phyloP scores from a whole-genome alignment of 2,329 filamentous ascomycete species.

The Xylariaceae sp. region DNA sequence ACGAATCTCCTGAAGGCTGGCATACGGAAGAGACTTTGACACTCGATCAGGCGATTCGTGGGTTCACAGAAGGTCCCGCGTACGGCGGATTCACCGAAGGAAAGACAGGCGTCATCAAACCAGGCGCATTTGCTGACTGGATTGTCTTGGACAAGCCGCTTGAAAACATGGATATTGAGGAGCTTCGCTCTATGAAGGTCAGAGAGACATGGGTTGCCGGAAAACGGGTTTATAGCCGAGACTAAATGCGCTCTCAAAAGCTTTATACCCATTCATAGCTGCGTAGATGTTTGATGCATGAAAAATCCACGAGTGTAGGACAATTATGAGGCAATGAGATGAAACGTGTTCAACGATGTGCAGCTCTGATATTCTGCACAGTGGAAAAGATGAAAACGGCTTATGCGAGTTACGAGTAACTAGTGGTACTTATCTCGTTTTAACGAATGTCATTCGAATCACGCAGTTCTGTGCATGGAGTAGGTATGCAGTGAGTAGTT shows the following conservation, averaged over 20 bases:
- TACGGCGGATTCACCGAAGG: slow-evolving; percentile 55
- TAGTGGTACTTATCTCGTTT: too few relatives aligned
- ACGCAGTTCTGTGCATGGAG: too few relatives aligned
- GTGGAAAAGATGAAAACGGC: too few relatives aligned
- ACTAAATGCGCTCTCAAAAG: neutral
- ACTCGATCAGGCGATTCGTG: slow-evolving; percentile 54
- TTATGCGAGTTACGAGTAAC: too few relatives aligned
- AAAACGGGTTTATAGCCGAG: slow-evolving; percentile 39
- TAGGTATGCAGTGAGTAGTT: too few relatives aligned
- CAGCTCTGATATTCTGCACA: neutral
- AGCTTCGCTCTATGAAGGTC: slow-evolving; percentile 50
- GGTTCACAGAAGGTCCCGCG: slow-evolving; percentile 57
- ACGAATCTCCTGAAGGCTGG: slow-evolving; percentile 49
- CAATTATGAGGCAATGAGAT: neutral
- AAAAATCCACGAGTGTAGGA: neutral
- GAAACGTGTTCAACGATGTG: neutral
- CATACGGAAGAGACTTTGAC: slow-evolving; percentile 54
- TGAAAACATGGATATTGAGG: slow-evolving; percentile 45
- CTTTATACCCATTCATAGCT: neutral
- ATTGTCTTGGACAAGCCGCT: slow-evolving; percentile 59
- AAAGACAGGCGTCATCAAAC: slow-evolving; percentile 52
- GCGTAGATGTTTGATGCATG: neutral
- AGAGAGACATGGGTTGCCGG: slow-evolving; percentile 66
- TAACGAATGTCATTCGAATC: too few relatives aligned
- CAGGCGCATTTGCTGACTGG: slow-evolving; percentile 64